These are phyloP conservation scores for Sordariomycetes sp. DNA, from an alignment of 2,329 filamentous ascomycete species.

Conservation along the genomic window DNA sequence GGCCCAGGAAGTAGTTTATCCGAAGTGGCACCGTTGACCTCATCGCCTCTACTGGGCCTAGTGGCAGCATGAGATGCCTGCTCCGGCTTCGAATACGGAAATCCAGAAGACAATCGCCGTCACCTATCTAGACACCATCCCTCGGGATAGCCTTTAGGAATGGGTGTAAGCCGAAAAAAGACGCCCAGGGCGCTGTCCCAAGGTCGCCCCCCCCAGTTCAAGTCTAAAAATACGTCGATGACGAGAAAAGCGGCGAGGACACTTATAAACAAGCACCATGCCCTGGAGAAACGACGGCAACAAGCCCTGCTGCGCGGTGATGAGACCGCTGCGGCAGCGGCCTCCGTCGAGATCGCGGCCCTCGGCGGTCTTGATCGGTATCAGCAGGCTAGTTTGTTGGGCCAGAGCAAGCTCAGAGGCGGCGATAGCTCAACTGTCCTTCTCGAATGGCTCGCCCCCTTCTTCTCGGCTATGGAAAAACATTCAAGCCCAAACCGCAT, in stretches of 20 bases:
- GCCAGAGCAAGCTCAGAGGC: conserved; percentile 50
- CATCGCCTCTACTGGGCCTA: not conserved
- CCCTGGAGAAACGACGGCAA: conserved; percentile 46
- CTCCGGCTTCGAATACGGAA: not conserved
- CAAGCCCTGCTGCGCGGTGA: conserved; percentile 43
- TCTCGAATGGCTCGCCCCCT: conserved; percentile 44
- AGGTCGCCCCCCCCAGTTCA: conserved; percentile 42
- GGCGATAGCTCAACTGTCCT: conserved; percentile 54
- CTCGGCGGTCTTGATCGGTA: conserved; percentile 51
- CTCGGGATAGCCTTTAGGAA: conserved; percentile 12
- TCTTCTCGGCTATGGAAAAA: conserved; percentile 7
- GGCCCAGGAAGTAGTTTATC: not conserved
- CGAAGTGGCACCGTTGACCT: not conserved
- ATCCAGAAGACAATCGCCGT: not conserved
- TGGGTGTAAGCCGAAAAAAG: conserved; percentile 26
- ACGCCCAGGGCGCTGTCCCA: conserved; percentile 22
- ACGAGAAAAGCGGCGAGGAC: conserved; percentile 50
- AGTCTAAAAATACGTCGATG: conserved; percentile 27
- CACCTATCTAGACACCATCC: not conserved
- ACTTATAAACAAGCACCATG: conserved; percentile 53
- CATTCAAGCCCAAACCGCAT: conserved; percentile 18
- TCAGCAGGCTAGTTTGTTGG: conserved; percentile 55
- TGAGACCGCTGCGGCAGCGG: conserved; percentile 24
- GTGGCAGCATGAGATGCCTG: no score
- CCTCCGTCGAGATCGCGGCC: conserved; percentile 39